Percentiles rank a stretch among this genome's conserved stretches.
Evolutionary conservation across 139 green algal genomes (phyloP).

Genomic region (Pleodorina starrii): DNA sequence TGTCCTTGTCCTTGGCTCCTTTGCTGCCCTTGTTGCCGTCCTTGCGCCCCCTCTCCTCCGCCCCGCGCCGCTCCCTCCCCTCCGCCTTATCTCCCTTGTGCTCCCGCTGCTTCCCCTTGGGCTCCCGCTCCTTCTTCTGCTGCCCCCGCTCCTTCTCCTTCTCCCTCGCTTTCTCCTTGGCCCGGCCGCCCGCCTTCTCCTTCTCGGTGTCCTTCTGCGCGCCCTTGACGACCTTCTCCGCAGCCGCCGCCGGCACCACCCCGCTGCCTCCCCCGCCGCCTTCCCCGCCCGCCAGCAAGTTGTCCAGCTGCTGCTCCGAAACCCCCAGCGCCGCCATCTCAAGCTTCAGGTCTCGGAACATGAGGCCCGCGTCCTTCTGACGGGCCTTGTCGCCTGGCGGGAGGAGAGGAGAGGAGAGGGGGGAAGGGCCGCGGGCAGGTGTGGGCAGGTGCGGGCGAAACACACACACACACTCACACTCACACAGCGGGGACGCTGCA

Average conservation of each 20-base stretch:
- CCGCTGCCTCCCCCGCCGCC: background rate
- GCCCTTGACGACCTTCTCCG: background rate
- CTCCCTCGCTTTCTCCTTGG: background rate
- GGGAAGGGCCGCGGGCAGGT: background rate
- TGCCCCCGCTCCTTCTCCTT: background rate
- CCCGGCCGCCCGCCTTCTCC: background rate
- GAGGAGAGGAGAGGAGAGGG: too few relatives aligned
- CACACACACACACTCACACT: too few relatives aligned
- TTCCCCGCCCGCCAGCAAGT: background rate
- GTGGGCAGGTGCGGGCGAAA: background rate
- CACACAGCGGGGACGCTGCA: too few relatives aligned
- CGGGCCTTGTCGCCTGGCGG: constrained; percentile 73
- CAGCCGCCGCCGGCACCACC: background rate
- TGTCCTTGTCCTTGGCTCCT: background rate
- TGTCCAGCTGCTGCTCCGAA: constrained; percentile 48
- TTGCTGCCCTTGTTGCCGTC: background rate
- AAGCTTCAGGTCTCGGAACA: constrained; percentile 83
- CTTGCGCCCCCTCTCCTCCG: background rate
- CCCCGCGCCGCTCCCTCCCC: too few relatives aligned
- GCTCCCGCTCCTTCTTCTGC: background rate
- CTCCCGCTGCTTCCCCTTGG: background rate
- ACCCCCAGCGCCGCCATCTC: constrained; percentile 64
- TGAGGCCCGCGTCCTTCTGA: constrained; percentile 81
- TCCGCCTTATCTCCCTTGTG: background rate
- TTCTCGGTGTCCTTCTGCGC: background rate